Base-by-base conservation (phyloP, 2,329 filamentous ascomycete genomes). In the Lasiodiplodia gonubiensis region DNA sequence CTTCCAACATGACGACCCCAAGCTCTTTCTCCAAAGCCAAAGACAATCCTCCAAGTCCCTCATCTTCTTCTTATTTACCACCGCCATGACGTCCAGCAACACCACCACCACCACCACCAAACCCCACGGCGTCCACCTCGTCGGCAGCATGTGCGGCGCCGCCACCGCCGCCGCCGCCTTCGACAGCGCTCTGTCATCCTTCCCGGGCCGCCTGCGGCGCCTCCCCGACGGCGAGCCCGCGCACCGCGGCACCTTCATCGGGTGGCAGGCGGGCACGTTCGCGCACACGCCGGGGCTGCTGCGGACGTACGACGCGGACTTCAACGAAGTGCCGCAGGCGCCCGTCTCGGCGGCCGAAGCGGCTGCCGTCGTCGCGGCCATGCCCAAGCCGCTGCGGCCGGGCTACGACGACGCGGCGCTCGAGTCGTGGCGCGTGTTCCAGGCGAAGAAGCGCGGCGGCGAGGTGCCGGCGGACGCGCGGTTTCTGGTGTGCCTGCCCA, bases 401-500 rank as follows among this genome's bases (percentile, higher is more conserved):
- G 73, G 72, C 10, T 80, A 78, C 68, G 76, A 78, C 55, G 71
- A 70, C 8, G 72, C 69, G 2, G 78, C 77, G 11, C 70, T 80
- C 21, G 71, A 71, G 35, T 78, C 76, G 37, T 80, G 78, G 66
- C 69, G 67, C 16, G 63, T 69, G 1, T 79, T 80, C 70, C 70
- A 70, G 42, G 68, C 57, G n/a, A 67, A 77, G 27, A 73, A 73
- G 35, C 70, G 70, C 2, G 68, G 74, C 48, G 76, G 76, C 11
- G 69, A 73, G n/a, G 73, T 80, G 12, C 69, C 73, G 0, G 51
- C 67, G 35, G 57, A 67, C 23, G 71, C 72, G 21, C 71, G 71
- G 14, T 78, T 79, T 67, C 76, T 77, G 68, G 75, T 80, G 65
- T 75, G 70, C 59, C 63, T 79, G 3, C 77, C 77, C 1, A 74